Base-by-base conservation (phyloP, 2,329 filamentous ascomycete species). In the Clonostachys solani region DNA sequence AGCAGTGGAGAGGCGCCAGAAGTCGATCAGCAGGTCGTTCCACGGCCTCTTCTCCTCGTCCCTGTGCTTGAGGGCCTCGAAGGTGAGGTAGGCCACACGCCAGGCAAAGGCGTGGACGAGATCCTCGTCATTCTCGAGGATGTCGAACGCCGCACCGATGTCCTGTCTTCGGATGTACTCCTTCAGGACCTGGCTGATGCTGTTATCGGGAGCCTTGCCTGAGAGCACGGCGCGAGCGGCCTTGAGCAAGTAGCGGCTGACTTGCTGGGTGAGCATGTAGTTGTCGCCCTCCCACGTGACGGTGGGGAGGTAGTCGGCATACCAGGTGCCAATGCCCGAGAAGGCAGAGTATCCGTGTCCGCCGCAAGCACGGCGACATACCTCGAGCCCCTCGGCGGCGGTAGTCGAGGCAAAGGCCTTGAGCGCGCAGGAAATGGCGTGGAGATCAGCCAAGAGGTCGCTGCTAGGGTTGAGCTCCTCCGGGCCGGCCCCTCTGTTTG, bases 221-320 rank as follows among this genome's bases (percentile, higher is more conserved):
- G 77, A 71, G n/a, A 89, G 68, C 1, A 90, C 86, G 2, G 80
- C 75, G 40, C 87, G 83, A 1, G 86, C 86, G 4, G 86, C 82
- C 73, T 89, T 89, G 52, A 89, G 75, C 37, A 89, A 77, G 61
- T 89, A 89, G 52, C 84, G 78, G 12, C 83, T 83, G 9, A 89
- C 85, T 67, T 89, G 86, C 63, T 89, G 86, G 12, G 84, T 87
- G 49, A 89, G 69, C 85, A 89, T 88, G 70, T 86, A 89, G 69
- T 87, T 87, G 69, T 88, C 85, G 46, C 86, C 86, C 61, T 89
- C 85, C 74, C 42, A 91, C 78, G 58, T 90, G 81, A 82, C 86
- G 10, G 84, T 87, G 12, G 71, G 65, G 2, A 63, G 65, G 60
- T 90, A 89, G 62, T 91, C 86, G 29, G 86, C 76, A 57, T 89